phyloP scores from a whole-genome alignment of 75 land plant genomes.

The Selaginella moellendorffii region DNA sequence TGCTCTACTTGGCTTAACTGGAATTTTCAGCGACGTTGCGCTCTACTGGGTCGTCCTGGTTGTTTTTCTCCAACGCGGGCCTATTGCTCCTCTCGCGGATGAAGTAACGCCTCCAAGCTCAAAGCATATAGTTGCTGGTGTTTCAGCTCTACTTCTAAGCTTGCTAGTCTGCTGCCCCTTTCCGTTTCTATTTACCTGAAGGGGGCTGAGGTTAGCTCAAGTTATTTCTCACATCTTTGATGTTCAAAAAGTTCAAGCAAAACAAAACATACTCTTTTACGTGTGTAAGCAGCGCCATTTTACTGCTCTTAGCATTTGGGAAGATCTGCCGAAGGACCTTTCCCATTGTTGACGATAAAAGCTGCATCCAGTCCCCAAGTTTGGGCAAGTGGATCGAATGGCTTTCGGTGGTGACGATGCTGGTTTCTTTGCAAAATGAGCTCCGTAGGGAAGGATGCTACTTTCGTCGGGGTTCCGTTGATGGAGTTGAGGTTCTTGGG shows the following conservation, averaged over 20 bases:
- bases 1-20: constrained; percentile 57
- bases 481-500: constrained; percentile 28
- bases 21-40: constrained; percentile 72
- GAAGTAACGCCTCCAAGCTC: constrained; percentile 64
- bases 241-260: no score
- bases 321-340: constrained; percentile 28
- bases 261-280: no score
- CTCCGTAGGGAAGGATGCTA: neutral
- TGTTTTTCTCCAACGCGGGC: constrained; percentile 83
- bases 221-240: no score
- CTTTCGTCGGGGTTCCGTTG: constrained; percentile 15
- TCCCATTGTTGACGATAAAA: constrained; percentile 43
- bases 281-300: no score
- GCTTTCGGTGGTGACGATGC: neutral
- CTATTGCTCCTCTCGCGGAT: constrained; percentile 69
- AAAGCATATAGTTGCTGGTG: constrained; percentile 41
- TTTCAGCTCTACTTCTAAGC: constrained; percentile 50
- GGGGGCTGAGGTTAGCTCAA: no score
- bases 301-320: constrained; percentile 45
- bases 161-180: constrained; percentile 65
- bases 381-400: constrained; percentile 12
- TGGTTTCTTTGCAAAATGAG: neutral
- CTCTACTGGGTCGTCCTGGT: constrained; percentile 78
- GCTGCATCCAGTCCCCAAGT: constrained; percentile 56
- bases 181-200: constrained; percentile 58